Percentiles rank a stretch among this genome's conserved stretches.
Evolutionary conservation across 768 basidiomycete genomes (phyloP).

Genomic region (Xanthoconium stramineum): DNA sequence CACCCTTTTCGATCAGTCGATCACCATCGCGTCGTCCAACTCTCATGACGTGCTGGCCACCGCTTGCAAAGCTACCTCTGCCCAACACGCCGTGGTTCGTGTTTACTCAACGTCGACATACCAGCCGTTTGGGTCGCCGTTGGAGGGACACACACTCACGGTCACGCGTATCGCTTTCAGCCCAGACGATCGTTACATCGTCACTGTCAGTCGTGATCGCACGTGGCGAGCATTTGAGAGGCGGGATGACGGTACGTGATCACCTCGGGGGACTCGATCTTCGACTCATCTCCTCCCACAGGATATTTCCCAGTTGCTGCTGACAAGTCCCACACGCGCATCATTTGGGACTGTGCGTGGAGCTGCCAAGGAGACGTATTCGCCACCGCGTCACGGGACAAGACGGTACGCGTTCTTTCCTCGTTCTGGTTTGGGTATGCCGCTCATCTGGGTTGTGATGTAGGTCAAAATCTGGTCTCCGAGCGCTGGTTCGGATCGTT

Average conservation of each 20-base stretch:
- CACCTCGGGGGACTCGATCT: neutral
- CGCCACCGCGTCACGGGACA: conserved; percentile 93
- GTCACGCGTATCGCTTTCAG: conserved; percentile 91
- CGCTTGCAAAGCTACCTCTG: conserved; percentile 82
- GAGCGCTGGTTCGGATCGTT: conserved; percentile 37
- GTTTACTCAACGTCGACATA: conserved; percentile 73
- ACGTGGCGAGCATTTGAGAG: conserved; percentile 82
- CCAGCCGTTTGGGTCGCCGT: conserved; percentile 65
- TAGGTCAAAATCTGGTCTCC: conserved; percentile 85
- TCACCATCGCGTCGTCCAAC: conserved; percentile 74
- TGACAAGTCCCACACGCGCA: conserved; percentile 85
- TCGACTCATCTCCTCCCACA: conserved; percentile 16
- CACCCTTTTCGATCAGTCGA: conserved; percentile 49
- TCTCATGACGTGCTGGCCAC: conserved; percentile 74
- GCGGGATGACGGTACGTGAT: conserved; percentile 38
- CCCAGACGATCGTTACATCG: conserved; percentile 69
- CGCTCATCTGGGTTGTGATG: neutral
- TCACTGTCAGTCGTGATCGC: conserved; percentile 89
- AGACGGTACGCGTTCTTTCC: conserved; percentile 56
- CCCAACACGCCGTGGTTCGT: conserved; percentile 88
- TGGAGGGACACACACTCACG: conserved; percentile 84
- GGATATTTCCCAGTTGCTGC: conserved; percentile 63
- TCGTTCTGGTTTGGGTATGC: neutral
- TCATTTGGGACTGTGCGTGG: conserved; percentile 97
- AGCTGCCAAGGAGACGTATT: conserved; percentile 72